Percentiles rank a stretch among this genome's conserved stretches.
phyloP scores from a whole-genome alignment of 805 yeast genomes.

The Ogataea salicorniae region DNA sequence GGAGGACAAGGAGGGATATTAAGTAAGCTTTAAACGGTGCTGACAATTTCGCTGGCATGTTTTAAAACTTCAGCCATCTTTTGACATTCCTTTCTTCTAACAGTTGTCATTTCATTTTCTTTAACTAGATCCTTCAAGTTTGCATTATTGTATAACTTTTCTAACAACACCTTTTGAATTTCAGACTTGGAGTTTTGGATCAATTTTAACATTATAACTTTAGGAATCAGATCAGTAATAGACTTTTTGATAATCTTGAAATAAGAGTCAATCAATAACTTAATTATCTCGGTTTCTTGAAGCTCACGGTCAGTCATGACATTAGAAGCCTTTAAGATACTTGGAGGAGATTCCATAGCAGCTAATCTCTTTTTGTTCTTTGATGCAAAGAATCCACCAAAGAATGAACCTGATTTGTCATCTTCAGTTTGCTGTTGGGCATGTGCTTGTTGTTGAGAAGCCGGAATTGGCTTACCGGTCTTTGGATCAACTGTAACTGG shows the following conservation, averaged over 20 bases:
- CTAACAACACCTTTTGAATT: constrained; percentile 84
- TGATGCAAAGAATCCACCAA: constrained; percentile 90
- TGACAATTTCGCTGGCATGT: constrained; percentile 87
- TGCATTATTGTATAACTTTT: constrained; percentile 73
- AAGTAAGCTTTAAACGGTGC: constrained; percentile 43
- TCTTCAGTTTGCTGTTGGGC: constrained; percentile 32
- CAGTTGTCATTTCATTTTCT: constrained; percentile 90
- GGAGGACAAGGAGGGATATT: neutral
- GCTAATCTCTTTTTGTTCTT: constrained; percentile 93
- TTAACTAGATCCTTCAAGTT: constrained; percentile 75
- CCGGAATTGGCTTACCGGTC: constrained; percentile 74
- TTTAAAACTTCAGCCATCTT: constrained; percentile 91
- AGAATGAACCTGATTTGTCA: constrained; percentile 70
- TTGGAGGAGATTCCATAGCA: constrained; percentile 96
- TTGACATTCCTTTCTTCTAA: constrained; percentile 89
- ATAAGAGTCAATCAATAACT: constrained; percentile 83
- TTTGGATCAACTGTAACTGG: constrained; percentile 82
- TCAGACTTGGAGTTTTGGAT: constrained; percentile 80
- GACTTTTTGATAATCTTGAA: constrained; percentile 91
- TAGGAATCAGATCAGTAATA: constrained; percentile 89
- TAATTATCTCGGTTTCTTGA: constrained; percentile 95
- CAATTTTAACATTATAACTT: constrained; percentile 89
- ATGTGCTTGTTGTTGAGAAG: constrained; percentile 28
- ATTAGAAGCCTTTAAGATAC: constrained; percentile 89
- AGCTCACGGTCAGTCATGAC: constrained; percentile 91